Base-by-base conservation (phyloP, 371 early-diverging fungal species). In the Rhizopus sp. region DNA sequence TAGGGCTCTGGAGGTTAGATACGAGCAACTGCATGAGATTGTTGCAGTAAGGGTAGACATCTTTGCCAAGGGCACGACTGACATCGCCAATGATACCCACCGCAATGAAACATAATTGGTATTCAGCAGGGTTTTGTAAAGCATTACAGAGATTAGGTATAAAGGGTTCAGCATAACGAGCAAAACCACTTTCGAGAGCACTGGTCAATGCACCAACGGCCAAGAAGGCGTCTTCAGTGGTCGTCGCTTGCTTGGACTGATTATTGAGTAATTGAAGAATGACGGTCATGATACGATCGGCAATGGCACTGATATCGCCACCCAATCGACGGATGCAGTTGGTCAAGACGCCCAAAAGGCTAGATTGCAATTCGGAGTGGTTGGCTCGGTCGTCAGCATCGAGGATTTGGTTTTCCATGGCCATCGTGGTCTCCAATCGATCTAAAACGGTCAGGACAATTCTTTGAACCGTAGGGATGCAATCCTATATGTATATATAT, bases 11-110 rank as follows among this genome's bases (percentile, higher is more conserved):
- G 45, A 96, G 75, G 69, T 89, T 86, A 35, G 86, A 73, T 47
- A 93, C 78, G 59, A 98, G 66, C n/a, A 89, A 68, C 39, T 83
- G 81, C 95, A 98, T 97, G 60, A 95, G 87, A 30, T 82, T 75
- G 56, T 87, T 82, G 72, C 92, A 92, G 76, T 88, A 94, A 7
- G 86, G 83, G 2, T 82, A 66, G 4, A 91, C 82, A 50, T 79
- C 75, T 35, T 82, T 83, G 38, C 87, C 87, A 52, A 96, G 77
- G n/a, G 92, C 85, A 54, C 97, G 91, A 77, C 92, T 90, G 56
- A 97, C 85, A 75, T 98, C 98, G 29, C 97, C 96, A 68, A 97
- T 91, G 30, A 96, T 63, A 15, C 97, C 98, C 16, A 97, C 90
- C 8, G 97, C 93, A 63, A 96, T 94, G 9, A 83, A 78, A 70